A percentile compares a stretch with the other conserved stretches of the same genome.
phyloP scores from a whole-genome alignment of 306 rosid species.

The Dicorynia guianensis region DNA sequence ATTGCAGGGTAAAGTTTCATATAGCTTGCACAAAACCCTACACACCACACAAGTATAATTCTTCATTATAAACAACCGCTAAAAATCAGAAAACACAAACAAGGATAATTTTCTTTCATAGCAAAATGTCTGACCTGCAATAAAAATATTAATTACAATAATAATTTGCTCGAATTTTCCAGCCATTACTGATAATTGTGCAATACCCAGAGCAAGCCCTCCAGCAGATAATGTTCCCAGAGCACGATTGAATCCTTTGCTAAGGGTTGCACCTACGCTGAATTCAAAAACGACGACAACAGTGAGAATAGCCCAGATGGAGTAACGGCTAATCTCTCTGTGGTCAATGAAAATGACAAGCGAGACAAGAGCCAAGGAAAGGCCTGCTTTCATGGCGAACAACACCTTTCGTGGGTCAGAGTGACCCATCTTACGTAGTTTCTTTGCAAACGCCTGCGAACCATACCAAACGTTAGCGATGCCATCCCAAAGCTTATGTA shows the following conservation, averaged over 20 bases:
- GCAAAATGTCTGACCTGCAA: constrained; percentile 62
- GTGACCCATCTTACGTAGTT: constrained; percentile 68
- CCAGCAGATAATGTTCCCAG: constrained; percentile 81
- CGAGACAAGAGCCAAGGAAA: constrained; percentile 62
- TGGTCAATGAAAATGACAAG: constrained; percentile 63
- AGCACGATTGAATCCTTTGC: constrained; percentile 80
- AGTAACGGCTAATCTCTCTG: constrained; percentile 50
- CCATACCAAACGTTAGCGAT: constrained; percentile 34
- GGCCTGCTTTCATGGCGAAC: constrained; percentile 65
- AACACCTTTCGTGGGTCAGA: constrained; percentile 67
- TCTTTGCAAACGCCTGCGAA: neutral
- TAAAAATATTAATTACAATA: constrained; percentile 54
- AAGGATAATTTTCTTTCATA: neutral
- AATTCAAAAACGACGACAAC: constrained; percentile 81
- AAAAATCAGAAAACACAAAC: neutral
- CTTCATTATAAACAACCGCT: neutral
- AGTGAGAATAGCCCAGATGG: constrained; percentile 80
- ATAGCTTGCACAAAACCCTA: constrained; percentile 66
- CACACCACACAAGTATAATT: constrained; percentile 20
- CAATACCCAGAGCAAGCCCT: constrained; percentile 66
- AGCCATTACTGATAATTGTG: constrained; percentile 48
- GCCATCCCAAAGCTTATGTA: constrained; percentile 56
- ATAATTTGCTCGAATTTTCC: constrained; percentile 56
- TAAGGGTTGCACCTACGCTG: constrained; percentile 81
- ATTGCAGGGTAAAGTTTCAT: constrained; percentile 65